A percentile compares a stretch with the other conserved stretches of the same genome.
Evolutionary conservation across 257 asterid species (phyloP).

Genomic region (Coffea eugenioides): DNA sequence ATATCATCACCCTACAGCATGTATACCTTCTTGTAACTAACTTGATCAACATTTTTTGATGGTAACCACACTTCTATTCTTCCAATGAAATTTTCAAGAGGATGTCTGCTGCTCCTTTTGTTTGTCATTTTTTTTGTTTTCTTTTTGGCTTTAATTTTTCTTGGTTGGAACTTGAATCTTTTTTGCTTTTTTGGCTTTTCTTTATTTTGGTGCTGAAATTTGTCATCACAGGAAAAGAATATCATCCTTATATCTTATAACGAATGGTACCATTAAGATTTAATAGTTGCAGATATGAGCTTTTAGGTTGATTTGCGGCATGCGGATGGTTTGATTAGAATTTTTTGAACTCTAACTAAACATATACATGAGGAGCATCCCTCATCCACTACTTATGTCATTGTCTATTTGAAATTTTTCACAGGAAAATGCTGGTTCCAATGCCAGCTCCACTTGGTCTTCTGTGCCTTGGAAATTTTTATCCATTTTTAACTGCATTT

Average conservation of each 20-base stretch:
- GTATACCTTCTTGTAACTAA: constrained; percentile 65
- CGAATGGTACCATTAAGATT: not conserved
- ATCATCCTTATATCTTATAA: not conserved
- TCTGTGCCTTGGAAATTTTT: constrained; percentile 56
- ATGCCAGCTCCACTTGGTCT: constrained; percentile 85
- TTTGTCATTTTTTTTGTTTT: no score
- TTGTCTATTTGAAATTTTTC: constrained; percentile 14
- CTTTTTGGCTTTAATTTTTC: no score
- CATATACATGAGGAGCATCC: not conserved
- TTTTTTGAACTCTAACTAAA: not conserved
- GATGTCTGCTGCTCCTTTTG: constrained; percentile 6
- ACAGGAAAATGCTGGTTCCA: constrained; percentile 92
- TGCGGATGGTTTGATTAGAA: not conserved
- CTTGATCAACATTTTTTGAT: constrained; percentile 57
- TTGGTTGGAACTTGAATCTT: no score
- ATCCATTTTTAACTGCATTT: constrained; percentile 56
- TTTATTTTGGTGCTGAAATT: not conserved
- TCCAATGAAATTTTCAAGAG: constrained; percentile 26
- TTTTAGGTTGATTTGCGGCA: not conserved
- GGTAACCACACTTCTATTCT: constrained; percentile 60
- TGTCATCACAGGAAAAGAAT: not conserved
- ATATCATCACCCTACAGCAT: constrained; percentile 54
- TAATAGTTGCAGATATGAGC: not conserved
- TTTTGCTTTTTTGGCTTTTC: not conserved
- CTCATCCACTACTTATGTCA: constrained; percentile 9